Conservation (phyloP, 345 rosid genomes). For the Orychophragmus violaceus region DNA sequence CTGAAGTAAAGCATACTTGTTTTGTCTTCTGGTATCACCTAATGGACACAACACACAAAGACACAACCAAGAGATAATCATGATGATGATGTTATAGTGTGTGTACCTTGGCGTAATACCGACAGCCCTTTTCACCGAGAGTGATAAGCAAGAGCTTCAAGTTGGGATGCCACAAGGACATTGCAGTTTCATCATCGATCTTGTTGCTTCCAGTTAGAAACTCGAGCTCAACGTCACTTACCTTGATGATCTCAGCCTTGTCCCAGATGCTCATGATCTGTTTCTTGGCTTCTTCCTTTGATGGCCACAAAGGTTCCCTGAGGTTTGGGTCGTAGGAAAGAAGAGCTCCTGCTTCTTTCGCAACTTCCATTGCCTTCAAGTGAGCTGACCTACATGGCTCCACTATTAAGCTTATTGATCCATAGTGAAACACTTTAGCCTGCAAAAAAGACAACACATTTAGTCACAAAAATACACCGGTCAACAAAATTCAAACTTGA, state of each 20-base stretch:
- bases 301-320: slow-evolving; percentile 59
- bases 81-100: background rate
- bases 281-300: slow-evolving; percentile 51
- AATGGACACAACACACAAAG: slow-evolving; percentile 16
- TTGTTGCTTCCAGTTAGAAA: slow-evolving; percentile 39
- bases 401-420: slow-evolving; percentile 61
- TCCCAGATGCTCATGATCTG: slow-evolving; percentile 68
- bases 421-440: slow-evolving; percentile 64
- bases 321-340: slow-evolving; percentile 71
- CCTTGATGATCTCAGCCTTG: slow-evolving; percentile 63
- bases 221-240: slow-evolving; percentile 46
- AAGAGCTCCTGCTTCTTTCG: slow-evolving; percentile 50
- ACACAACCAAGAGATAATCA: slow-evolving; percentile 7
- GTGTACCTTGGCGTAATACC: slow-evolving; percentile 42
- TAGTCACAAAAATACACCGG: background rate
- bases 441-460: slow-evolving; percentile 19
- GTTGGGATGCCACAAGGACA: slow-evolving; percentile 41
- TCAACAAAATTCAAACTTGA: background rate
- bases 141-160: slow-evolving; percentile 58
- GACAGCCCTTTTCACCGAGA: slow-evolving; percentile 52
- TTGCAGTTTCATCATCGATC: slow-evolving; percentile 33
- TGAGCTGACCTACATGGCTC: slow-evolving; percentile 72
- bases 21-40: slow-evolving; percentile 21
- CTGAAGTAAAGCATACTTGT: background rate
- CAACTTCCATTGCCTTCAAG: slow-evolving; percentile 53